A percentile compares a stretch with the other conserved stretches of the same genome.
Conservation (phyloP, 1,139 yeast genomes). For the Saccharomyces pastorianus region DNA sequence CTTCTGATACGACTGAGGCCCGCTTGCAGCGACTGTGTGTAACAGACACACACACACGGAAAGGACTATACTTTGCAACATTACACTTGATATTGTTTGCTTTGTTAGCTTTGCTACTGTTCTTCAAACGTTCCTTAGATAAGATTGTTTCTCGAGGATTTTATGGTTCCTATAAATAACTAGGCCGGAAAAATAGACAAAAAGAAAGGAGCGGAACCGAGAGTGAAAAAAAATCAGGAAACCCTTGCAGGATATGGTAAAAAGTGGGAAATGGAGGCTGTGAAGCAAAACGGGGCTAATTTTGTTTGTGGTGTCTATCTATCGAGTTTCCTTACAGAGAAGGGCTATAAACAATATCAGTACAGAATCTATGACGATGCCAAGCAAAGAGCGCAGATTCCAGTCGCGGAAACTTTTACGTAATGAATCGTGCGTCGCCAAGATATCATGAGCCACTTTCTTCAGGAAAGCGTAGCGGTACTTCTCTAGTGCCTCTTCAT, state of each 20-base stretch:
- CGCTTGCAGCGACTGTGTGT: conserved; percentile 2
- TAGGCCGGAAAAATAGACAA: neutral
- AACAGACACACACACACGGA: neutral
- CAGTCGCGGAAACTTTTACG: conserved; percentile 11
- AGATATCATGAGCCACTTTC: conserved; percentile 9
- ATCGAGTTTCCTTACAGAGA: neutral
- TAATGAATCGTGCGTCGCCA: conserved; percentile 11
- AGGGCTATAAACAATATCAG: conserved; percentile 3
- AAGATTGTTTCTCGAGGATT: neutral
- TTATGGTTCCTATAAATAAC: neutral
- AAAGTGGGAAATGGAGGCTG: neutral
- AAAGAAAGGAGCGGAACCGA: neutral
- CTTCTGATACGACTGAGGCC: conserved; percentile 31
- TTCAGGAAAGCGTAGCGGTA: conserved; percentile 7
- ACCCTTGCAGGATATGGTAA: neutral
- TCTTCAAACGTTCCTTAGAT: neutral
- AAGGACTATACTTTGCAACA: neutral
- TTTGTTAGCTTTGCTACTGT: neutral
- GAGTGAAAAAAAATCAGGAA: neutral
- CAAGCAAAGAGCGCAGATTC: conserved; percentile 10
- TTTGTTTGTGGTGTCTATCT: neutral
- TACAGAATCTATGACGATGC: conserved; percentile 6
- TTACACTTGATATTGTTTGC: neutral
- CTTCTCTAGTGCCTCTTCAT: neutral
- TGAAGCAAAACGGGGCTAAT: neutral